phyloP scores from a whole-genome alignment of 2,329 filamentous ascomycete genomes.

The Trichoderma sp. region DNA sequence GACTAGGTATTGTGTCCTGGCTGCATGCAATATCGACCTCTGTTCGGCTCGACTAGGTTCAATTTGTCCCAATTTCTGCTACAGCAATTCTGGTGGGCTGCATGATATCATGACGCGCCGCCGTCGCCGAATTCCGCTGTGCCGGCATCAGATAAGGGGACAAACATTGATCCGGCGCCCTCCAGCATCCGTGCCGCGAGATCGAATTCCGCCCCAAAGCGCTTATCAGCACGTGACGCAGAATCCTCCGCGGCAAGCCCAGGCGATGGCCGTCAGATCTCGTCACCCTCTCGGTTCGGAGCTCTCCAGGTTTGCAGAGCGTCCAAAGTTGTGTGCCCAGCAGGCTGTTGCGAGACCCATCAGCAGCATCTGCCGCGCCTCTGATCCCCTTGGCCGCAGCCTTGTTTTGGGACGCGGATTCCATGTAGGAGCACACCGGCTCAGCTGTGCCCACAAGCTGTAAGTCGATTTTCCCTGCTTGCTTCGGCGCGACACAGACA shows the following conservation, averaged over 20 bases:
- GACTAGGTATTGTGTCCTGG: too few species aligned
- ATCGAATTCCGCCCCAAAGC: conserved; percentile 10
- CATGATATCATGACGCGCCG: conserved; percentile 20
- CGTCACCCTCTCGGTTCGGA: conserved; percentile 42
- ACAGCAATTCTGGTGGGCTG: conserved; percentile 7
- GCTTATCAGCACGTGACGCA: conserved; percentile 44
- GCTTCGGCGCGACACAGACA: conserved; percentile 35
- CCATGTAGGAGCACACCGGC: conserved; percentile 43
- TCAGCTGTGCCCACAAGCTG: conserved; percentile 42
- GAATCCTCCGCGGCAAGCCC: conserved; percentile 37
- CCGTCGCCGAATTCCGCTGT: conserved; percentile 20
- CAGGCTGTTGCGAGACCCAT: conserved; percentile 1
- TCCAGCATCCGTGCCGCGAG: background rate
- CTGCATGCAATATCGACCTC: too few species aligned
- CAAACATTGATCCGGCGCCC: conserved; percentile 18
- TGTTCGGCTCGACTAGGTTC: background rate
- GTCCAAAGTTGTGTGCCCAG: conserved; percentile 28
- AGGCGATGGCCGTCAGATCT: conserved; percentile 40
- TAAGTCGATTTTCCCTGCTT: conserved; percentile 35
- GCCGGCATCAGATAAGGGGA: conserved; percentile 13
- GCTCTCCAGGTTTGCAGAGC: conserved; percentile 43
- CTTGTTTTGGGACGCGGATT: conserved; percentile 32
- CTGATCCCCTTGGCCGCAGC: background rate
- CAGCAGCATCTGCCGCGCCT: conserved; percentile 7
- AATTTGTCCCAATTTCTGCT: background rate